These are phyloP conservation scores for Silene uniflora DNA, from an alignment of 148 eudicot species.

Conservation along the genomic window DNA sequence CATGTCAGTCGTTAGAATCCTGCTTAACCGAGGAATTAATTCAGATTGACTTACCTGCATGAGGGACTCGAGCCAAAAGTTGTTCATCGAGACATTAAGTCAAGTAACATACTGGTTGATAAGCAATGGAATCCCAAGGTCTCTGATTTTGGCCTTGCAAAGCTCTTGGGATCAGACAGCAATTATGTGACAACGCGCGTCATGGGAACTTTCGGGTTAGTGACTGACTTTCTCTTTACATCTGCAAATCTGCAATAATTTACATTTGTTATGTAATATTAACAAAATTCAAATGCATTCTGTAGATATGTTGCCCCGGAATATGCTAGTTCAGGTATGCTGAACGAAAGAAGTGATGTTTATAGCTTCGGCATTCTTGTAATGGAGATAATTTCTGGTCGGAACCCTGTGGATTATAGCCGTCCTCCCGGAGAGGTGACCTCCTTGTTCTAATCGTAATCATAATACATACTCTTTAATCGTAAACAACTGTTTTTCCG, in stretches of 20 bases:
- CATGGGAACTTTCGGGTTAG: conserved; percentile 95
- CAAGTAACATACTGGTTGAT: conserved; percentile 88
- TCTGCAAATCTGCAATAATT: no score
- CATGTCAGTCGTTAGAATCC: conserved; percentile 2
- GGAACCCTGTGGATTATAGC: conserved; percentile 89
- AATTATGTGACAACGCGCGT: conserved; percentile 83
- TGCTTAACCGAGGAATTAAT: conserved; percentile 5
- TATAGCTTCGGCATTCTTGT: conserved; percentile 88
- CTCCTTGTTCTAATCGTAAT: not conserved
- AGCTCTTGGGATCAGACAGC: conserved; percentile 71
- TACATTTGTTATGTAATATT: not conserved
- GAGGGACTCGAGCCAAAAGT: conserved; percentile 96
- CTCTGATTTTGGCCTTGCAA: conserved; percentile 87
- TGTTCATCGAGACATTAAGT: conserved; percentile 86
- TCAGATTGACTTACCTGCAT: conserved; percentile 79
- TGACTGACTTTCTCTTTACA: not conserved
- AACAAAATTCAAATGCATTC: conserved; percentile 1
- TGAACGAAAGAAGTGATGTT: conserved; percentile 87
- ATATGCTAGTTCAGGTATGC: conserved; percentile 91
- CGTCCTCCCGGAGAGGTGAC: conserved; percentile 80
- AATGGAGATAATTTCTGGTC: conserved; percentile 83
- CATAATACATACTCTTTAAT: no score
- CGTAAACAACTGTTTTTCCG: no score
- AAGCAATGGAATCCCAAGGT: conserved; percentile 76
- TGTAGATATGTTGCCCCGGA: conserved; percentile 92